Percentiles rank a stretch among this genome's conserved stretches.
These are phyloP conservation scores for Leccinum pachyderme DNA, from an alignment of 1,284 basidiomycete species.

Conservation along the genomic window DNA sequence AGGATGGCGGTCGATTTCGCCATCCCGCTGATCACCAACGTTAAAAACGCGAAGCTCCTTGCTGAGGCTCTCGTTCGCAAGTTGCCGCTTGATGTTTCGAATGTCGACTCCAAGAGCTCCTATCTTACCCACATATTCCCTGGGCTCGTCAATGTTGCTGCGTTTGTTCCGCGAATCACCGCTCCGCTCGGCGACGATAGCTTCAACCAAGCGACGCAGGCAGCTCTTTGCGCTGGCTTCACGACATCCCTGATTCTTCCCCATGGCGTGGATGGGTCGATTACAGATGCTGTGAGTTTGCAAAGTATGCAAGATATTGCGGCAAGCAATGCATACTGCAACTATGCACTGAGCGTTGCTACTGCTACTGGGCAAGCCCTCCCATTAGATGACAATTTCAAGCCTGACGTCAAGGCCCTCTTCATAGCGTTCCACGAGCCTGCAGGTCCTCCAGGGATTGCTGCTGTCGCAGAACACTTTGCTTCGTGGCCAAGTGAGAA, in stretches of 20 bases:
- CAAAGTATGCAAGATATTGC: constrained; percentile 69
- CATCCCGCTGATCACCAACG: constrained; percentile 96
- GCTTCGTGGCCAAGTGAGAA: constrained; percentile 90
- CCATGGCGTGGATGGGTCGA: constrained; percentile 56
- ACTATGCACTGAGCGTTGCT: constrained; percentile 81
- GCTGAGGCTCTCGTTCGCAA: constrained; percentile 93
- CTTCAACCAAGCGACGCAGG: constrained; percentile 69
- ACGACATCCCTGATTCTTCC: constrained; percentile 81
- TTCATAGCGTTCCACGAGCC: constrained; percentile 79
- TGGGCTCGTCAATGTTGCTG: constrained; percentile 86
- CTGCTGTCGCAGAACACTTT: constrained; percentile 82
- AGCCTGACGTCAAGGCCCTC: constrained; percentile 80
- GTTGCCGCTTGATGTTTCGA: constrained; percentile 85
- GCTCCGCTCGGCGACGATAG: constrained; percentile 58
- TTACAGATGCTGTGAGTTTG: constrained; percentile 70
- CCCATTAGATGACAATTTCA: constrained; percentile 69
- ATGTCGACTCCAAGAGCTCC: constrained; percentile 93
- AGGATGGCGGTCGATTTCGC: constrained; percentile 99
- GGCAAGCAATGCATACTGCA: constrained; percentile 70
- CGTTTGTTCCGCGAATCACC: constrained; percentile 81
- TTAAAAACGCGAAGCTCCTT: constrained; percentile 98
- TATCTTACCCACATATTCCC: constrained; percentile 91
- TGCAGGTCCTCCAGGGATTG: constrained; percentile 47
- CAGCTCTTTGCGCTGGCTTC: constrained; percentile 85
- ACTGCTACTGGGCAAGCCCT: constrained; percentile 72